Evolutionary conservation across 495 filamentous ascomycete species (phyloP).

Genomic region (Pseudomonodictys pantanalensis): DNA sequence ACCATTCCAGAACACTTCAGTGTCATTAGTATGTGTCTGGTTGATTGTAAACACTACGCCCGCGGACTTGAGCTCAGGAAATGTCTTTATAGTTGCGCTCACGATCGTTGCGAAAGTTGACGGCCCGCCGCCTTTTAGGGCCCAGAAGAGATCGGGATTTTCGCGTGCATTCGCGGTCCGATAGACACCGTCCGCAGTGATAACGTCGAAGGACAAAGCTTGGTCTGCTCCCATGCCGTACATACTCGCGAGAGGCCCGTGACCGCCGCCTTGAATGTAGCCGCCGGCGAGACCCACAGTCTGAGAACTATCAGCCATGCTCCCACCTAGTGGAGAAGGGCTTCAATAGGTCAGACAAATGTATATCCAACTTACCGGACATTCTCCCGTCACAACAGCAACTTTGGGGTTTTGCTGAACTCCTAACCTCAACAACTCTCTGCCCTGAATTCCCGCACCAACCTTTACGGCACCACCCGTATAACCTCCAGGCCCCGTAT

Average conservation of each 20-base stretch:
- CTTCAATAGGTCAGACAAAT: background rate
- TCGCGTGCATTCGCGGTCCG: slow-evolving; percentile 6
- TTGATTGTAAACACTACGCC: slow-evolving; percentile 8
- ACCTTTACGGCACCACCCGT: slow-evolving; percentile 54
- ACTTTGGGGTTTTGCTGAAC: slow-evolving; percentile 43
- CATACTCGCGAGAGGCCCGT: slow-evolving; percentile 51
- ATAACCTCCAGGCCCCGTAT: slow-evolving; percentile 40
- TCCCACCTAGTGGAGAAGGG: background rate
- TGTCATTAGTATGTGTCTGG: slow-evolving; percentile 1
- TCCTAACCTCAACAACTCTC: slow-evolving; percentile 51
- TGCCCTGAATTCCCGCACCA: slow-evolving; percentile 56
- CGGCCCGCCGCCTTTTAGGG: slow-evolving; percentile 15
- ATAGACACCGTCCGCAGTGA: slow-evolving; percentile 14
- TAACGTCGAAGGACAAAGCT: slow-evolving; percentile 48
- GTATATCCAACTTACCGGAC: background rate
- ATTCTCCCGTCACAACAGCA: slow-evolving; percentile 51
- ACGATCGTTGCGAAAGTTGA: slow-evolving; percentile 9
- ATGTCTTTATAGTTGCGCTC: slow-evolving; percentile 19
- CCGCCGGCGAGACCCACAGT: slow-evolving; percentile 44
- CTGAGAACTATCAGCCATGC: background rate
- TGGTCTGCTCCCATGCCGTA: slow-evolving; percentile 57
- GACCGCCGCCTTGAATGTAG: slow-evolving; percentile 57
- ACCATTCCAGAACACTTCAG: slow-evolving; percentile 27
- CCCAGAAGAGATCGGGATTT: slow-evolving; percentile 26
- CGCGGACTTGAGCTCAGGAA: slow-evolving; percentile 9